Percentiles rank a stretch among this genome's conserved stretches.
Evolutionary conservation across 1,284 basidiomycete genomes (phyloP).

Genomic region (Cutaneotrichosporon mucoides): DNA sequence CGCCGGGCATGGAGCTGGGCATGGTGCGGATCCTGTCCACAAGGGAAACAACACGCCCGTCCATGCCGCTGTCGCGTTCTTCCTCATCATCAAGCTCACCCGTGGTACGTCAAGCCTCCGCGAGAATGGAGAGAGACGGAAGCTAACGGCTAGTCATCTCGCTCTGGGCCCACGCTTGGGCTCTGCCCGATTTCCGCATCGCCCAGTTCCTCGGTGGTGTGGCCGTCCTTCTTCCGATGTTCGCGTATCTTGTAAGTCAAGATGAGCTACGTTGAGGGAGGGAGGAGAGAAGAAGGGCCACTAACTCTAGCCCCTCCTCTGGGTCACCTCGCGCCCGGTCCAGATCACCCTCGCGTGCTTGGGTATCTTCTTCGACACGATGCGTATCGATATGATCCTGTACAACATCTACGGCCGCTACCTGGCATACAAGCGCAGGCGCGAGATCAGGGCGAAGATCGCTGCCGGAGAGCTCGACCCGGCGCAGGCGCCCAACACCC

Average conservation of each 20-base stretch:
- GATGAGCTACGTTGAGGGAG: too few relatives aligned
- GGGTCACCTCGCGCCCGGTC: slow-evolving; percentile 27
- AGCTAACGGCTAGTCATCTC: slow-evolving; percentile 14
- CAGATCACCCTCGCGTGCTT: slow-evolving; percentile 32
- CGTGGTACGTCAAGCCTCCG: slow-evolving; percentile 13
- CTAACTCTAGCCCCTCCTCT: slow-evolving; percentile 35
- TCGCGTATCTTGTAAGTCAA: slow-evolving; percentile 36
- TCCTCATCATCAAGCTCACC: slow-evolving; percentile 34
- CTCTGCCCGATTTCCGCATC: slow-evolving; percentile 41
- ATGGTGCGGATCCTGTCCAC: not conserved
- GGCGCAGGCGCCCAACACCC: not conserved
- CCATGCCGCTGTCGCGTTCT: slow-evolving; percentile 33
- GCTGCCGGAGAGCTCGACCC: not conserved
- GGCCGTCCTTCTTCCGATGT: slow-evolving; percentile 38
- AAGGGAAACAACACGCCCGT: slow-evolving; percentile 12
- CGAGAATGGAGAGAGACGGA: slow-evolving; percentile 1
- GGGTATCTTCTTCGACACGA: slow-evolving; percentile 28
- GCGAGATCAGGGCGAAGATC: not conserved
- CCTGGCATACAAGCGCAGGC: not conserved
- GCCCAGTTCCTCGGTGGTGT: slow-evolving; percentile 28
- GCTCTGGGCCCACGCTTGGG: slow-evolving; percentile 33
- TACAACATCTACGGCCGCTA: slow-evolving; percentile 19
- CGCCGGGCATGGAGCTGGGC: slow-evolving; percentile 1
- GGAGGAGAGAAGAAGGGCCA: too few relatives aligned
- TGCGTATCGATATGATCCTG: slow-evolving; percentile 23